Base-by-base conservation (phyloP, 495 filamentous ascomycete genomes). In the Hypoxylon trugodes region DNA sequence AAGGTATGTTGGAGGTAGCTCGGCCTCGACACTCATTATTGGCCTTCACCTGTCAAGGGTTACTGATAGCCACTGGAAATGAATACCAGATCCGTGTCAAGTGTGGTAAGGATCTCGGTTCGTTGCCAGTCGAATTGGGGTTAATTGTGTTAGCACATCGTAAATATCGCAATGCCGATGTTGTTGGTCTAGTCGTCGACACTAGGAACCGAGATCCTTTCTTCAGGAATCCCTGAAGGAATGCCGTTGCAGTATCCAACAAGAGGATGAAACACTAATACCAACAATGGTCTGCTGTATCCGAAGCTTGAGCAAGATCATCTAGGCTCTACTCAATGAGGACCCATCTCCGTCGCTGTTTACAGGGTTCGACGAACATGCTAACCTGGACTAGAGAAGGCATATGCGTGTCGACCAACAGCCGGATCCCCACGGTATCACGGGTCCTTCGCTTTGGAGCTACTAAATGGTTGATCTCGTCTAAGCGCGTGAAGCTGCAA, bases 401-500 rank as follows among this genome's bases (percentile, higher is more conserved):
- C 16, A 36, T 22, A 26, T 32, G 13, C 28, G 22, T 22, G 36
- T 21, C 49, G 25, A 36, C 49, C 36, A 43, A 41, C 32, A 35
- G 21, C 16, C 40, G 40, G 1, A 35, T 30, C 6, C 41, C 41
- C 32, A 12, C n/a, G 38, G 19, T 6, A 42, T 51, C 30, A 12
- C 22, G 32, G 13, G 33, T 24, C 36, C 19, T 28, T 50, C 18
- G 4, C 22, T 38, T 28, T 37, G 4, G 25, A 32, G 25, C 13
- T 33, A 16, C 26, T 40, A 22, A 38, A 33, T 41, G 32, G 36
- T 36, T 7, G 55, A 48, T 13, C 61, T 19, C 43, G 49, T 28
- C 10, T 60, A 60, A 43, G 61, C 61, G 57, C 57, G 55, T 28
- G 56, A 42, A 57, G 55, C 37, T 49, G 36, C 25, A 35, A 59